Evolutionary conservation across 2,329 filamentous ascomycete genomes (phyloP), one percentile per base, ranked within the genome.

Genomic region (Penicillium sp.): DNA sequence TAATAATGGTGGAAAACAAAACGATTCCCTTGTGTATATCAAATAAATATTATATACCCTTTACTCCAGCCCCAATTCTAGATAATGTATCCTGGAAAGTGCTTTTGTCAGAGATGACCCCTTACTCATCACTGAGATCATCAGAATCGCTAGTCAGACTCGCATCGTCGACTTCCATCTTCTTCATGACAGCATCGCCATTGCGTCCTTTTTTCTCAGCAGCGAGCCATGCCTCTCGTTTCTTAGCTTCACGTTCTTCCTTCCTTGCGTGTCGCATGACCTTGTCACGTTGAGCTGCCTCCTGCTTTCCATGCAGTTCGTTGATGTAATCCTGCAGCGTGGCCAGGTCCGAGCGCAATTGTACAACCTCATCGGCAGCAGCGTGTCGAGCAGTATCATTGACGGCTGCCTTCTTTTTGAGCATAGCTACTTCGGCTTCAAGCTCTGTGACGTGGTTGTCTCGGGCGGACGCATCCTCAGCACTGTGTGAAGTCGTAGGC

Each of bases 201-300:
- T 75, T 77, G 52, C 65, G 66, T 23, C 76, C 76, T 52, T 70
- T 73, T 56, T 74, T 78, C 56, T 78, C 75, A 3, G 74, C 75
- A 19, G 73, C 70, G 58, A 78, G 75, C 71, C 76, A 79, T 19
- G 74, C 74, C 60, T 78, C 67, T 52, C 76, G 67, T 49, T 69
- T 71, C 51, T 71, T 70, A n/a, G 64, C 55, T 29, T 71, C 74
- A n/a, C 71, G 68, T 26, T 73, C 72, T 49, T 77, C 74, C 54
- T 72, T 76, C 49, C 69, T 70, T 29, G 67, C 69, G 59, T 72
- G 71, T 7, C 68, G 70, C 39, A 62, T 59, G 28, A 74, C 53
- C 55, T 68, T 71, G 44, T 69, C 64, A 34, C 62, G 60, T 29
- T 70, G 67, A 28, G 69, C 63, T 23, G 65, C 66, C 40, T 71